Percentiles rank a stretch among this genome's conserved stretches.
Conservation (phyloP, 768 basidiomycete genomes). For the Xerocomellus chrysenteron region DNA sequence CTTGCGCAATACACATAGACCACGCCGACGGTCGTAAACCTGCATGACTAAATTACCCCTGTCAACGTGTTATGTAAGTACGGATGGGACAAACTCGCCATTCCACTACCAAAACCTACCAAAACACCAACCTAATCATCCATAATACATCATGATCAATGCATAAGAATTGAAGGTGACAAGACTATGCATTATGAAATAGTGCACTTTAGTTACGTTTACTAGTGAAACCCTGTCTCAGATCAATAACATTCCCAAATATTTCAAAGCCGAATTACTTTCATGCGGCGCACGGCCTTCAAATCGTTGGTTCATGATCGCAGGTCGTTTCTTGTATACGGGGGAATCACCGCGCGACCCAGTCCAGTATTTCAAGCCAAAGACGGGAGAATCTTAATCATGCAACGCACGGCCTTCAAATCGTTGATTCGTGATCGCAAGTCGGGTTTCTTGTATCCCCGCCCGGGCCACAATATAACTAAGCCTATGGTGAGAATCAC, state of each 20-base stretch:
- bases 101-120: too few species aligned
- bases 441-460: background rate
- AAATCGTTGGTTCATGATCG: background rate
- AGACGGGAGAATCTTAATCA: background rate
- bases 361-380: background rate
- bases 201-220: too few species aligned
- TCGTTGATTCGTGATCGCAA: background rate
- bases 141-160: too few species aligned
- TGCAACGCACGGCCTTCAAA: background rate
- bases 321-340: background rate
- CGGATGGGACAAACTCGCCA: too few species aligned
- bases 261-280: background rate
- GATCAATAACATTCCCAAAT: too few species aligned
- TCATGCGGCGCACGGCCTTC: background rate
- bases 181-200: too few species aligned
- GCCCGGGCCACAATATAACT: background rate
- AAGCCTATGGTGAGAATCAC: background rate
- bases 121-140: too few species aligned
- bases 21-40: background rate
- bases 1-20: background rate
- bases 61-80: background rate
- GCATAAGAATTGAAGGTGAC: too few species aligned
- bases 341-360: too few species aligned
- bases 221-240: too few species aligned
- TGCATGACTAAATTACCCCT: constrained; percentile 8